A percentile compares a stretch with the other conserved stretches of the same genome.
These are phyloP conservation scores for Lophium mytilinum DNA, from an alignment of 495 filamentous ascomycete genomes.

Conservation along the genomic window DNA sequence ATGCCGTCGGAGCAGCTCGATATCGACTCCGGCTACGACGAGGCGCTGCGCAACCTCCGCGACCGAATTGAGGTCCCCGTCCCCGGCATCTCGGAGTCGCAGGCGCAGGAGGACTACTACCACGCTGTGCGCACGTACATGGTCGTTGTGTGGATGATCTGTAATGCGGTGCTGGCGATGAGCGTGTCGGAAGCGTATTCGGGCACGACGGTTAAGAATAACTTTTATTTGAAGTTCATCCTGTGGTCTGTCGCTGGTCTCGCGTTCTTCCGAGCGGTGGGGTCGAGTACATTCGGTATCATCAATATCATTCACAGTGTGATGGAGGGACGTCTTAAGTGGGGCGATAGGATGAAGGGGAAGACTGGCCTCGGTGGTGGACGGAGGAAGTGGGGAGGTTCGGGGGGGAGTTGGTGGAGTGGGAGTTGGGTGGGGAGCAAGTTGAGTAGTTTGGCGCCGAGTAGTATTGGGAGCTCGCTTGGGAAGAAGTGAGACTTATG, in stretches of 20 bases:
- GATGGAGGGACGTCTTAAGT: conserved; percentile 74
- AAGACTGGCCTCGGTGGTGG: conserved; percentile 11
- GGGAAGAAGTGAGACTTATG: neutral
- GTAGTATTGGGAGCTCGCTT: conserved; percentile 29
- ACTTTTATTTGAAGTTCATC: conserved; percentile 88
- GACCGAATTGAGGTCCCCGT: conserved; percentile 78
- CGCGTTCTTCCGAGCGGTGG: conserved; percentile 75
- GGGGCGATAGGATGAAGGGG: conserved; percentile 16
- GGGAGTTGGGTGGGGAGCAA: conserved; percentile 32
- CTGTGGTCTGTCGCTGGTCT: conserved; percentile 85
- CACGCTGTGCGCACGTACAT: conserved; percentile 96
- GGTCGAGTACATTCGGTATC: conserved; percentile 70
- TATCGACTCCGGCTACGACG: conserved; percentile 96
- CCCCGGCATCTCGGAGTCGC: conserved; percentile 55
- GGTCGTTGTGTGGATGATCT: conserved; percentile 92
- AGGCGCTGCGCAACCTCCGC: conserved; percentile 89
- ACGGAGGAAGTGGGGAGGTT: conserved; percentile 9
- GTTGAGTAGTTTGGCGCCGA: conserved; percentile 28
- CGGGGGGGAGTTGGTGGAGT: conserved; percentile 20
- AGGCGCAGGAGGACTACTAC: conserved; percentile 97
- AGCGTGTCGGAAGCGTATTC: conserved; percentile 82
- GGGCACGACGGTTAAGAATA: conserved; percentile 56
- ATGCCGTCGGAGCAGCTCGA: conserved; percentile 98
- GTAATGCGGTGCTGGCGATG: conserved; percentile 90
- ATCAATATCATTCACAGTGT: conserved; percentile 75